Conservation (phyloP, 2,329 filamentous ascomycete species). For the Dactylonectria macrodidyma region DNA sequence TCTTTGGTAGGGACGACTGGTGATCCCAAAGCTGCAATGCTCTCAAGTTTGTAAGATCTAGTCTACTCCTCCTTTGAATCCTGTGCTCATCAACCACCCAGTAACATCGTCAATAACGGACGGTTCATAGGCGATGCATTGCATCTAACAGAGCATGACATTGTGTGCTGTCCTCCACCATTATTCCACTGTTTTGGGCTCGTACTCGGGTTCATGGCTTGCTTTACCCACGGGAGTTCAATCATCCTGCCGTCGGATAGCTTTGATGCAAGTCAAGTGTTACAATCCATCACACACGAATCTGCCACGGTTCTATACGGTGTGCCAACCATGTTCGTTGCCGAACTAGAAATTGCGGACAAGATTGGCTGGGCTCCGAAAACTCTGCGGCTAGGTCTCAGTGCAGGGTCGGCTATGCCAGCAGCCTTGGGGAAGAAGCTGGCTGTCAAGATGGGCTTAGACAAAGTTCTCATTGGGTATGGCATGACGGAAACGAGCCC, state of each 20-base stretch:
- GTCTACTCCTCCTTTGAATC: too few species aligned
- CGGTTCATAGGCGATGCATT: constrained; percentile 65
- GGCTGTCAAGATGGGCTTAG: constrained; percentile 3
- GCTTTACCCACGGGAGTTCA: constrained; percentile 72
- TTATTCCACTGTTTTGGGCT: constrained; percentile 81
- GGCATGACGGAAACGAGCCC: constrained; percentile 35
- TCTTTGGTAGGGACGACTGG: constrained; percentile 31
- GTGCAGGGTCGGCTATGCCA: constrained; percentile 20
- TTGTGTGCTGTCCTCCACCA: constrained; percentile 76
- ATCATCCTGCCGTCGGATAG: constrained; percentile 79
- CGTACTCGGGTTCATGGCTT: constrained; percentile 79
- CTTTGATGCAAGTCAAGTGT: constrained; percentile 72
- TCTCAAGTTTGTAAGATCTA: constrained; percentile 26
- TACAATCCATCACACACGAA: constrained; percentile 68
- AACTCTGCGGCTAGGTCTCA: constrained; percentile 9
- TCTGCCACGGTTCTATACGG: constrained; percentile 66
- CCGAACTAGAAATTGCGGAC: constrained; percentile 61
- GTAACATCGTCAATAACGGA: constrained; percentile 71
- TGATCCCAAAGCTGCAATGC: constrained; percentile 33
- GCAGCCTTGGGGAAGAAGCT: neutral
- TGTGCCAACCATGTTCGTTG: constrained; percentile 80
- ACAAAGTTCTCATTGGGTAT: constrained; percentile 20
- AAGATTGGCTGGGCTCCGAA: constrained; percentile 1
- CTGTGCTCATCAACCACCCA: constrained; percentile 12
- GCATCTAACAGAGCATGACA: constrained; percentile 60